Evolutionary conservation across 1,284 basidiomycete genomes (phyloP).

Genomic region (Melampsora abietis-canadensis): DNA sequence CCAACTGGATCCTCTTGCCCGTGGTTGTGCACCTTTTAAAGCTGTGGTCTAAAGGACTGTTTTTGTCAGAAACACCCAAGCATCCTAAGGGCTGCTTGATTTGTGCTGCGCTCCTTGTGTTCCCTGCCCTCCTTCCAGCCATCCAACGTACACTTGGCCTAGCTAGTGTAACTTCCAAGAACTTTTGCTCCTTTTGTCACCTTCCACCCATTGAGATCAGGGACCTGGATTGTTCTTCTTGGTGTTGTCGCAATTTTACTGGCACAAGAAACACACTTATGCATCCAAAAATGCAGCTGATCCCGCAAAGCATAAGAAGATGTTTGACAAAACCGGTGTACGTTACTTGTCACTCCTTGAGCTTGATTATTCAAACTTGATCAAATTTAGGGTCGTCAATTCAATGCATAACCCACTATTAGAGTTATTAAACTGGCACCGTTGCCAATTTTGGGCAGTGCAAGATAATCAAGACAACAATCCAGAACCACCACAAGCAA

Average conservation of each 20-base stretch:
- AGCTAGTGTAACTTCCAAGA: slow-evolving; percentile 4
- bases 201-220: neutral
- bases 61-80: neutral
- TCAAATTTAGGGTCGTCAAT: slow-evolving; percentile 29
- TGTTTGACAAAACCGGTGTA: neutral
- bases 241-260: neutral
- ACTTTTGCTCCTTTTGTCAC: slow-evolving; percentile 42
- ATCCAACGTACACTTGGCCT: slow-evolving; percentile 36
- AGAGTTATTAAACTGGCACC: slow-evolving; percentile 19
- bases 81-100: neutral
- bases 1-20: slow-evolving; percentile 52
- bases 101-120: slow-evolving; percentile 4
- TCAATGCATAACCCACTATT: slow-evolving; percentile 33
- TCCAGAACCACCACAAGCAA: neutral
- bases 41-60: slow-evolving; percentile 52
- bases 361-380: slow-evolving; percentile 27
- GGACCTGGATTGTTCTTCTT: neutral
- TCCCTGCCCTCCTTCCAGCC: slow-evolving; percentile 43
- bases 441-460: slow-evolving; percentile 15
- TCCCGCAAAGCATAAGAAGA: too few species aligned
- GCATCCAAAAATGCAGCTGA: too few species aligned
- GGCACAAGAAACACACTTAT: too few species aligned
- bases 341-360: slow-evolving; percentile 21
- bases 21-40: slow-evolving; percentile 51
- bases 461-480: slow-evolving; percentile 4